Evolutionary conservation across 1,284 basidiomycete genomes (phyloP).

Genomic region (Cutaneotrichosporon daszewskae): DNA sequence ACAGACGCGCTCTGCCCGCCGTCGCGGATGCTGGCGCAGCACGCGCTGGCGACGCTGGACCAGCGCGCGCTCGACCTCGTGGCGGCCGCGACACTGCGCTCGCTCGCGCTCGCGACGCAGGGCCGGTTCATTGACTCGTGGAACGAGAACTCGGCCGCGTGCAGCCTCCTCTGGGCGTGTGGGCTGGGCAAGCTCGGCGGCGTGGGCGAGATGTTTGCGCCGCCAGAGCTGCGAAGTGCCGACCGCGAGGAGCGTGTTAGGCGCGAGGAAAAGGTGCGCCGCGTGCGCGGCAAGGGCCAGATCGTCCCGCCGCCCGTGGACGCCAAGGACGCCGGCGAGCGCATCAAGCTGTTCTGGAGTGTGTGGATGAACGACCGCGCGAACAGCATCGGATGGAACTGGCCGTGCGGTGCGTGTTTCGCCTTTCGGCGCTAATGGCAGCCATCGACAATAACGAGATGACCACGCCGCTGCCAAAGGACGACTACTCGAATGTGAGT

Average conservation of each 20-base stretch:
- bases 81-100: slow-evolving; percentile 25
- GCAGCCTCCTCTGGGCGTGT: slow-evolving; percentile 23
- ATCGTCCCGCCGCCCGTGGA: slow-evolving; percentile 20
- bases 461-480: slow-evolving; percentile 41
- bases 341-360: slow-evolving; percentile 42
- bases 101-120: slow-evolving; percentile 18
- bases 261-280: slow-evolving; percentile 20
- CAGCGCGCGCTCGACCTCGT: slow-evolving; percentile 34
- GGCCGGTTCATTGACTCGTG: slow-evolving; percentile 38
- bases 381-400: slow-evolving; percentile 9
- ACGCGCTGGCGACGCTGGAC: slow-evolving; percentile 28
- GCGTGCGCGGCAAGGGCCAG: slow-evolving; percentile 22
- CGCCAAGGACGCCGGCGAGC: slow-evolving; percentile 26
- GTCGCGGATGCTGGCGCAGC: slow-evolving; percentile 17
- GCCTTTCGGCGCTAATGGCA: background rate
- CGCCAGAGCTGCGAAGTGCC: background rate
- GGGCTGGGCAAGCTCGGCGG: slow-evolving; percentile 34
- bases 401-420: slow-evolving; percentile 18
- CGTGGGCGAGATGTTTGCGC: slow-evolving; percentile 23
- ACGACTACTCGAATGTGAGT: slow-evolving; percentile 27
- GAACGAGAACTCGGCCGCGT: slow-evolving; percentile 23
- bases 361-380: slow-evolving; percentile 25
- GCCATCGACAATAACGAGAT: slow-evolving; percentile 32
- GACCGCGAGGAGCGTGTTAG: slow-evolving; percentile 12
- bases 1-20: slow-evolving; percentile 11